Evolutionary conservation across 2,329 filamentous ascomycete species (phyloP).

Genomic region (Talaromyces sp.): DNA sequence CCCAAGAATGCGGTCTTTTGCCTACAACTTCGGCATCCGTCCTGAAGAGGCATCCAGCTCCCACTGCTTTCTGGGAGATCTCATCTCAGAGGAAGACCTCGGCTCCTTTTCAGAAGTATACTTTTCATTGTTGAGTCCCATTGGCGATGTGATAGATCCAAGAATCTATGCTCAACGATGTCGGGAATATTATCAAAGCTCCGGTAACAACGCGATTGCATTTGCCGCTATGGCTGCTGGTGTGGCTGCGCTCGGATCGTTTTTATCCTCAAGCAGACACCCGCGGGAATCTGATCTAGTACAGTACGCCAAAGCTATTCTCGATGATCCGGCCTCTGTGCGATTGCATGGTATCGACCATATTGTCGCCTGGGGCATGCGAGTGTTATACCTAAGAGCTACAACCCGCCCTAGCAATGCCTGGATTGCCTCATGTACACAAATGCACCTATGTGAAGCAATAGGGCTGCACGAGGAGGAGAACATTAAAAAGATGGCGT

Average conservation of each 20-base stretch:
- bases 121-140: slow-evolving; percentile 25
- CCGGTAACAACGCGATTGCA: slow-evolving; percentile 20
- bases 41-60: slow-evolving; percentile 28
- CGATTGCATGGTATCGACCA: slow-evolving; percentile 27
- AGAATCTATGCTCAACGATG: slow-evolving; percentile 29
- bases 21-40: slow-evolving; percentile 33
- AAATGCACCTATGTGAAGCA: slow-evolving; percentile 31
- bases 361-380: slow-evolving; percentile 31
- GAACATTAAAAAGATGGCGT: slow-evolving; percentile 29
- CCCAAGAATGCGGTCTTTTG: slow-evolving; percentile 27
- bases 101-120: slow-evolving; percentile 23
- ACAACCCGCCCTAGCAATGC: slow-evolving; percentile 32
- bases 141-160: slow-evolving; percentile 26
- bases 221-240: slow-evolving; percentile 31
- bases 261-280: slow-evolving; percentile 26
- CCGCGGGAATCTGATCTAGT: slow-evolving; percentile 28
- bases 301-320: slow-evolving; percentile 31
- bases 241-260: slow-evolving; percentile 28
- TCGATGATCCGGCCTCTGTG: slow-evolving; percentile 31
- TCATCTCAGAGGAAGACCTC: slow-evolving; percentile 29
- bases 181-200: slow-evolving; percentile 25
- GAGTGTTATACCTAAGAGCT: slow-evolving; percentile 29
- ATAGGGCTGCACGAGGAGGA: slow-evolving; percentile 29
- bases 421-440: slow-evolving; percentile 32
- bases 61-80: slow-evolving; percentile 23